Conservation (phyloP, 257 asterid species). For the Euphrasia confusa region DNA sequence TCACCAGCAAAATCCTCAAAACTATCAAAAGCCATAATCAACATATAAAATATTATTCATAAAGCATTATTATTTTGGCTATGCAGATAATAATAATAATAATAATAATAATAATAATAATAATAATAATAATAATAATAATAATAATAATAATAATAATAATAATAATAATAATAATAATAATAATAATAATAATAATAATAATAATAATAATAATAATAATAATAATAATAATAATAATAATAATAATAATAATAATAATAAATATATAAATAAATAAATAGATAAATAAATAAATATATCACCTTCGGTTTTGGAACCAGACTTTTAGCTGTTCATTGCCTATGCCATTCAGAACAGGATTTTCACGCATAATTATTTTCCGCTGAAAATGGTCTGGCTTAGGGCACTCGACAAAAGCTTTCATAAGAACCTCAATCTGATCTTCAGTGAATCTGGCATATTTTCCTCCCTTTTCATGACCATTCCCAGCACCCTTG, state of each 20-base stretch:
- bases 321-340: constrained; percentile 41
- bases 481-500: constrained; percentile 22
- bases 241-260: background rate
- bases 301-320: constrained; percentile 63
- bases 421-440: constrained; percentile 37
- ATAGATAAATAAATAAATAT: background rate
- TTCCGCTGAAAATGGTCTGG: constrained; percentile 33
- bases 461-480: constrained; percentile 31
- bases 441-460: constrained; percentile 42
- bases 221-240: too few relatives aligned
- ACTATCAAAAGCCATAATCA: constrained; percentile 9
- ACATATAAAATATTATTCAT: constrained; percentile 6
- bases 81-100: background rate
- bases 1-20: constrained; percentile 22
- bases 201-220: too few relatives aligned
- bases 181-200: too few relatives aligned
- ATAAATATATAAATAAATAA: background rate
- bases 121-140: too few relatives aligned
- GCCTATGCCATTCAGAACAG: constrained; percentile 29
- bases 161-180: too few relatives aligned
- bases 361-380: constrained; percentile 27
- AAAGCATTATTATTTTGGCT: constrained; percentile 1
- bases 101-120: too few relatives aligned
- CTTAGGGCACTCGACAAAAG: constrained; percentile 33
- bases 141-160: background rate